These are phyloP conservation scores for Aureobasidium sp. DNA, from an alignment of 2,329 filamentous ascomycete species.

Conservation along the genomic window DNA sequence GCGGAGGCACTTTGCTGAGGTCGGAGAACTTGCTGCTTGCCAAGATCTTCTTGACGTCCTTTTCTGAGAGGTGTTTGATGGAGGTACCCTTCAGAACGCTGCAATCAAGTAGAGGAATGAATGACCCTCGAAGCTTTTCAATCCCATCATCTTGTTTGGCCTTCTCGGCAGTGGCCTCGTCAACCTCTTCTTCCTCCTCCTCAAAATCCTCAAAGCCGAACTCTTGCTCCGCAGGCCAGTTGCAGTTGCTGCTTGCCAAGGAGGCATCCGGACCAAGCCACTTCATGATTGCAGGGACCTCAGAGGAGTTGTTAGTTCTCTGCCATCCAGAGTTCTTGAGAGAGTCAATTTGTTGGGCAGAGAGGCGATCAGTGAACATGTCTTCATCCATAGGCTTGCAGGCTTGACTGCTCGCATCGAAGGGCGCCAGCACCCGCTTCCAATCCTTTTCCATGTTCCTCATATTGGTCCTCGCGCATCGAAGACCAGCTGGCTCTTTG, in stretches of 20 bases:
- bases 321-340: not conserved
- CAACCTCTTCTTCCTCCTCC: conserved; percentile 51
- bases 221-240: conserved; percentile 21
- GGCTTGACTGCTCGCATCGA: not conserved
- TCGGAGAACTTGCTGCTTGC: conserved; percentile 31
- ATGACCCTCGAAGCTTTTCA: conserved; percentile 41
- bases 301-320: not conserved
- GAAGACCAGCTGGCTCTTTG: not conserved
- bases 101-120: not conserved
- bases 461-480: not conserved
- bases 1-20: conserved; percentile 50
- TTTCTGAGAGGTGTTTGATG: not conserved
- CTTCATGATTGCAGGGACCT: not conserved
- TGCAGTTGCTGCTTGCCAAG: not conserved
- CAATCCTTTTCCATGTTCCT: not conserved
- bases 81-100: not conserved
- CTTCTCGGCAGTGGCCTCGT: conserved; percentile 52
- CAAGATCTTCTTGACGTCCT: not conserved
- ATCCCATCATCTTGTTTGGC: conserved; percentile 43
- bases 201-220: conserved; percentile 47
- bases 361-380: not conserved
- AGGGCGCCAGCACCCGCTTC: not conserved
- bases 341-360: not conserved
- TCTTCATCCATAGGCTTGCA: not conserved
- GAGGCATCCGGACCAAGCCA: not conserved